phyloP scores from a whole-genome alignment of 352 stramenopile genomes.

The Globisporangium cystogenes region DNA sequence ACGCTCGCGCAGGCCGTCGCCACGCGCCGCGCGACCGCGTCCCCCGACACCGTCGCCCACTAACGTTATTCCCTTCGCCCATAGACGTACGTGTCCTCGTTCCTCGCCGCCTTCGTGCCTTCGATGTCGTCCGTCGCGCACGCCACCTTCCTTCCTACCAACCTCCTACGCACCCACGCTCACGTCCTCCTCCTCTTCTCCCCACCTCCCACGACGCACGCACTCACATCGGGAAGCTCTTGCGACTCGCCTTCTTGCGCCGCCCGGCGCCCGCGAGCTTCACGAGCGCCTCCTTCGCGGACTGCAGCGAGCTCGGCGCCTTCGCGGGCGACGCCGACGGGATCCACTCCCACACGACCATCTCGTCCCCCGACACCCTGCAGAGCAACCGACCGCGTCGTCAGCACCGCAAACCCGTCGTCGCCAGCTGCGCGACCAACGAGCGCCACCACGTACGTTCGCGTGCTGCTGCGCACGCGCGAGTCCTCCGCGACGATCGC shows the following conservation, averaged over 20 bases:
- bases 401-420: too few species aligned
- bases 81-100: too few species aligned
- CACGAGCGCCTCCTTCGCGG: constrained; percentile 7
- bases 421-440: too few species aligned
- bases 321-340: constrained; percentile 32
- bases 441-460: constrained; percentile 25
- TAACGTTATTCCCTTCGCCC: background rate
- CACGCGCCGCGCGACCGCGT: constrained; percentile 22
- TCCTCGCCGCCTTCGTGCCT: too few species aligned
- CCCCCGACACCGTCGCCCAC: constrained; percentile 9
- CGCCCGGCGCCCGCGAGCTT: constrained; percentile 4
- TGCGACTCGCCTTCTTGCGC: constrained; percentile 10
- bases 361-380: constrained; percentile 32
- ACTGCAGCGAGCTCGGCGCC: constrained; percentile 9
- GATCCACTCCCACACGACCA: constrained; percentile 61
- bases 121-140: background rate
- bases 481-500: constrained; percentile 53
- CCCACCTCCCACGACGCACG: too few species aligned
- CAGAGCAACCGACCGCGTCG: constrained; percentile 3
- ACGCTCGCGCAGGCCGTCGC: constrained; percentile 52
- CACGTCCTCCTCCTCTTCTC: too few species aligned
- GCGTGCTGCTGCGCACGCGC: constrained; percentile 29
- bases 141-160: background rate
- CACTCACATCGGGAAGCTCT: constrained; percentile 16
- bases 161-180: background rate